Percentiles rank a stretch among this genome's conserved stretches.
Evolutionary conservation across 2,329 filamentous ascomycete species (phyloP).

Genomic region (Pseudogymnoascus sp.): DNA sequence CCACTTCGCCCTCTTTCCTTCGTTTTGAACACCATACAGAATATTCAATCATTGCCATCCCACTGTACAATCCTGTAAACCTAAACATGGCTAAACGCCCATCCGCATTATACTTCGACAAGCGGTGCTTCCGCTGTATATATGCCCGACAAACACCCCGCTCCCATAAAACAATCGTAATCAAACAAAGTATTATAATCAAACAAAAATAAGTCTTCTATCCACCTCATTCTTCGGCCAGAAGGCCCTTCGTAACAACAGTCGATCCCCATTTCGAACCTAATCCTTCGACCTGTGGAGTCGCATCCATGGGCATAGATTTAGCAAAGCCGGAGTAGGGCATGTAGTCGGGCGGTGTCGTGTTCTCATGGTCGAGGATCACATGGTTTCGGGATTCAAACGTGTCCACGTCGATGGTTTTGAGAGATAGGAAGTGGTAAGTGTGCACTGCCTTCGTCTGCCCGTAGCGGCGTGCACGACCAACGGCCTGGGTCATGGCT

Average conservation of each 20-base stretch:
- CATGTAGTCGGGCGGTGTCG: not conserved
- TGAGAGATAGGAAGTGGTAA: constrained; percentile 39
- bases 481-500: constrained; percentile 55
- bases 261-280: not conserved
- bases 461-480: constrained; percentile 48
- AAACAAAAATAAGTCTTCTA: not conserved
- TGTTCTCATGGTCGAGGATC: constrained; percentile 9
- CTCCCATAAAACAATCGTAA: not conserved
- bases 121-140: not conserved
- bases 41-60: not conserved
- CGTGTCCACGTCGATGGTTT: constrained; percentile 38
- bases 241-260: not conserved
- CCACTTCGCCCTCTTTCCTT: not conserved
- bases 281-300: not conserved
- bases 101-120: not conserved
- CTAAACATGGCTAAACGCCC: not conserved
- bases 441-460: constrained; percentile 49
- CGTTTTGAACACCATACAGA: constrained; percentile 1
- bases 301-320: not conserved
- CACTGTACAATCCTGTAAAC: not conserved
- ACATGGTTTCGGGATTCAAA: constrained; percentile 29
- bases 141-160: not conserved
- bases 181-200: not conserved
- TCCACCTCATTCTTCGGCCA: not conserved
- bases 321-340: constrained; percentile 1